phyloP scores from a whole-genome alignment of 306 rosid genomes.

The Corylus avellana region DNA sequence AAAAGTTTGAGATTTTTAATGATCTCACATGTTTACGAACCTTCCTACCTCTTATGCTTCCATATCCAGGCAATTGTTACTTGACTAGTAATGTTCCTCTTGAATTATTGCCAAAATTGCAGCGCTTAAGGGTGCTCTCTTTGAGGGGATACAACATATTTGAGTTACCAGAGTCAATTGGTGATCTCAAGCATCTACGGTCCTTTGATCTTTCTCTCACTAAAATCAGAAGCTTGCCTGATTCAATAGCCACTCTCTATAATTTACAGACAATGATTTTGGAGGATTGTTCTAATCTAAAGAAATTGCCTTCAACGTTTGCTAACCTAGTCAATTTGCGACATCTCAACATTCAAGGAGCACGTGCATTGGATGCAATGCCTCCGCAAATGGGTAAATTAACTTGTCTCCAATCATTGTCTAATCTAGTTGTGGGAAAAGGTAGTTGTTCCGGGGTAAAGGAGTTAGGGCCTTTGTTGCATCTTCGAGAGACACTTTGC shows the following conservation, averaged over 20 bases:
- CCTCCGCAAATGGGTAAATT: no score
- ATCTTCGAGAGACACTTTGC: not conserved
- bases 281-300: not conserved
- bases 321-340: no score
- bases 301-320: not conserved
- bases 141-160: not conserved
- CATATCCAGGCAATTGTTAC: no score
- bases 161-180: not conserved
- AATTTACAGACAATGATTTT: constrained; percentile 7
- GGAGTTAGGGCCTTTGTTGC: not conserved
- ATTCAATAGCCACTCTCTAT: no score
- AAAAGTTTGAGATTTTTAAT: not conserved
- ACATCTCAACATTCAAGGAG: no score
- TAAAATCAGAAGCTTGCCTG: no score
- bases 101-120: not conserved
- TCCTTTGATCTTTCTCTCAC: not conserved
- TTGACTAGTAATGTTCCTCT: not conserved
- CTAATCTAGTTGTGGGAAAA: no score
- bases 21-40: constrained; percentile 50
- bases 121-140: not conserved
- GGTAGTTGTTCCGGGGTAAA: no score
- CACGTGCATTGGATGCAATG: no score
- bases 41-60: constrained; percentile 33
- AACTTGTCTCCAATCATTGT: not conserved
- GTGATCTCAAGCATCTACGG: constrained; percentile 7